phyloP scores from a whole-genome alignment of 2,329 filamentous ascomycete genomes.

The Pleurostoma richardsiae region DNA sequence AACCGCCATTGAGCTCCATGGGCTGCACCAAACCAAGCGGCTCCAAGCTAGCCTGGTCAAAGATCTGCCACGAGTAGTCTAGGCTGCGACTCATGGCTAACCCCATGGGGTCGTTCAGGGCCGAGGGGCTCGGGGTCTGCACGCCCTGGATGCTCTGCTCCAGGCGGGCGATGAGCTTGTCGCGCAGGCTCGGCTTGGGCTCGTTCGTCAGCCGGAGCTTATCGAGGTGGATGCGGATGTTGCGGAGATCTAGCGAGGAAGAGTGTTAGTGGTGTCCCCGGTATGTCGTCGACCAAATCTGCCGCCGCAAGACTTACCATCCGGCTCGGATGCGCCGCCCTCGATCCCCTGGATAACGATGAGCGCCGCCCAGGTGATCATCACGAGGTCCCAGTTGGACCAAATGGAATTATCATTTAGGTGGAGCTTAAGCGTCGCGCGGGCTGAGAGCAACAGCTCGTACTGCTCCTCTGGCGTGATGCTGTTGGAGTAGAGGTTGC shows the following conservation, averaged over 20 bases:
- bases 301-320: constrained; percentile 17
- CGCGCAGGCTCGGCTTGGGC: constrained; percentile 15
- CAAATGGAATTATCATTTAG: constrained; percentile 33
- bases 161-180: constrained; percentile 15
- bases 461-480: constrained; percentile 31
- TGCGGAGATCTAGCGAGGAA: constrained; percentile 15
- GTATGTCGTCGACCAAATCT: not conserved
- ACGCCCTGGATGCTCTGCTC: constrained; percentile 18
- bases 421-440: constrained; percentile 32
- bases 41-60: constrained; percentile 17
- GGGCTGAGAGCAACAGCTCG: constrained; percentile 32
- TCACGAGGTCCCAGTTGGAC: constrained; percentile 37
- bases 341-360: constrained; percentile 36
- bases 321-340: constrained; percentile 29
- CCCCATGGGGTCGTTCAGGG: constrained; percentile 6
- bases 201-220: constrained; percentile 21
- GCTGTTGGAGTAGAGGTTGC: constrained; percentile 30
- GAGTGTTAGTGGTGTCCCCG: too few relatives aligned
- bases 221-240: constrained; percentile 20
- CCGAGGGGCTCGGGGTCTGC: constrained; percentile 12
- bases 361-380: constrained; percentile 38
- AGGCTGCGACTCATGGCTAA: constrained; percentile 8
- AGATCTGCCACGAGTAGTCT: constrained; percentile 19
- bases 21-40: not conserved
- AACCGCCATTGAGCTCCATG: too few relatives aligned